Percentiles rank a stretch among this genome's conserved stretches.
Conservation (phyloP, 2,329 filamentous ascomycete species). For the Lithohypha guttulata region DNA sequence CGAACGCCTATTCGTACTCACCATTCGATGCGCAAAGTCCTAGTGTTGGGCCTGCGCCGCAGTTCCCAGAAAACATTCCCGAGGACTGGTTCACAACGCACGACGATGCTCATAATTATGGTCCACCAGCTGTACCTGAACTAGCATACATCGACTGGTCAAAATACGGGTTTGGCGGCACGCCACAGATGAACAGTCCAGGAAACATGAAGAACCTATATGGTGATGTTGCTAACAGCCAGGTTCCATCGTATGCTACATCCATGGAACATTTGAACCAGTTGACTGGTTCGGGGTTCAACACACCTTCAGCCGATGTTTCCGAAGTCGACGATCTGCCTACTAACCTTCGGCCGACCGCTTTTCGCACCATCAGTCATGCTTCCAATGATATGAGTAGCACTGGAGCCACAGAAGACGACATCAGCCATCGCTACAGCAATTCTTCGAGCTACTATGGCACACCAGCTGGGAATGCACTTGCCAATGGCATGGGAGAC, state of each 20-base stretch:
- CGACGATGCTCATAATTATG: conserved; percentile 27
- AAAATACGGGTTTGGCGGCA: conserved; percentile 30
- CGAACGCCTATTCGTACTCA: conserved; percentile 25
- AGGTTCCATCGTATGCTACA: conserved; percentile 37
- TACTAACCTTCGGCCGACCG: conserved; percentile 24
- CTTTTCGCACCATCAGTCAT: conserved; percentile 25
- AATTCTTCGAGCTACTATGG: conserved; percentile 34
- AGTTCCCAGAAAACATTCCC: conserved; percentile 30
- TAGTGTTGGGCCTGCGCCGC: conserved; percentile 21
- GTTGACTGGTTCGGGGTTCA: conserved; percentile 28
- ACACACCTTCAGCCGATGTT: conserved; percentile 39
- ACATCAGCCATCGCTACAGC: conserved; percentile 32
- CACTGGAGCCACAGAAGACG: conserved; percentile 29
- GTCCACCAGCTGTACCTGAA: conserved; percentile 20
- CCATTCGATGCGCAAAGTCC: conserved; percentile 26
- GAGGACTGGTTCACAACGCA: conserved; percentile 34
- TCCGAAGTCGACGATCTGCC: conserved; percentile 39
- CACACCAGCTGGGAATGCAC: conserved; percentile 31
- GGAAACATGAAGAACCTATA: conserved; percentile 15
- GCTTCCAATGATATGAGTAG: conserved; percentile 26
- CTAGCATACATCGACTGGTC: conserved; percentile 36
- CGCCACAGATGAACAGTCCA: conserved; percentile 7
- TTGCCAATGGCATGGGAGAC: conserved; percentile 31
- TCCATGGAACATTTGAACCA: conserved; percentile 31
- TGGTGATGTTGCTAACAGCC: conserved; percentile 29